A percentile compares a stretch with the other conserved stretches of the same genome.
phyloP scores from a whole-genome alignment of 2,329 filamentous ascomycete genomes.

The Beauveria medogensis region DNA sequence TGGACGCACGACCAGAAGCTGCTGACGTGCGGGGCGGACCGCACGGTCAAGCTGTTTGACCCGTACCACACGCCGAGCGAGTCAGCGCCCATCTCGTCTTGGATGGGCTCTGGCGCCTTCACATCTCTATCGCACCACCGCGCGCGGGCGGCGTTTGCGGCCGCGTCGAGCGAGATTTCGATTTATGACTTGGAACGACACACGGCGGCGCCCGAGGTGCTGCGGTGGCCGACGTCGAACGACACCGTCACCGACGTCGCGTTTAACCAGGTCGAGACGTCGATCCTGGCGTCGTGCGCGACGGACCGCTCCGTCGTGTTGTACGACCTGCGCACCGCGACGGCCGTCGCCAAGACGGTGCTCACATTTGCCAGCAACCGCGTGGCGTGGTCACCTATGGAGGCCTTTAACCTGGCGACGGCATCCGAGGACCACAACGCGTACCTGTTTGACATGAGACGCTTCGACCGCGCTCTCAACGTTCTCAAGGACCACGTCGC shows the following conservation, averaged over 20 bases:
- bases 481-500: slow-evolving; percentile 81
- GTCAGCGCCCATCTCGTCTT: slow-evolving; percentile 70
- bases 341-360: slow-evolving; percentile 71
- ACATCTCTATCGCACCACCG: slow-evolving; percentile 80
- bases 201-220: slow-evolving; percentile 70
- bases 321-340: slow-evolving; percentile 84
- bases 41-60: slow-evolving; percentile 83
- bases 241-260: slow-evolving; percentile 85
- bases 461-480: slow-evolving; percentile 79
- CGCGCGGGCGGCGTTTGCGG: slow-evolving; percentile 69
- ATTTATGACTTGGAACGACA: slow-evolving; percentile 83
- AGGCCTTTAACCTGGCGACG: slow-evolving; percentile 88
- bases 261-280: slow-evolving; percentile 93
- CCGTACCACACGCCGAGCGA: slow-evolving; percentile 68
- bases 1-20: slow-evolving; percentile 84
- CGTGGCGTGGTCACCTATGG: slow-evolving; percentile 91
- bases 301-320: slow-evolving; percentile 81
- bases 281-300: slow-evolving; percentile 75
- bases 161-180: slow-evolving; percentile 66
- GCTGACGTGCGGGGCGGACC: slow-evolving; percentile 78
- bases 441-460: slow-evolving; percentile 85
- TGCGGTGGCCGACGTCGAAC: slow-evolving; percentile 79
- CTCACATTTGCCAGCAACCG: slow-evolving; percentile 78
- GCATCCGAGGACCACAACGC: slow-evolving; percentile 93
- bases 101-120: slow-evolving; percentile 76